Evolutionary conservation across 164 flowering plant genomes (phyloP).

Genomic region (Tetracentron sinense): DNA sequence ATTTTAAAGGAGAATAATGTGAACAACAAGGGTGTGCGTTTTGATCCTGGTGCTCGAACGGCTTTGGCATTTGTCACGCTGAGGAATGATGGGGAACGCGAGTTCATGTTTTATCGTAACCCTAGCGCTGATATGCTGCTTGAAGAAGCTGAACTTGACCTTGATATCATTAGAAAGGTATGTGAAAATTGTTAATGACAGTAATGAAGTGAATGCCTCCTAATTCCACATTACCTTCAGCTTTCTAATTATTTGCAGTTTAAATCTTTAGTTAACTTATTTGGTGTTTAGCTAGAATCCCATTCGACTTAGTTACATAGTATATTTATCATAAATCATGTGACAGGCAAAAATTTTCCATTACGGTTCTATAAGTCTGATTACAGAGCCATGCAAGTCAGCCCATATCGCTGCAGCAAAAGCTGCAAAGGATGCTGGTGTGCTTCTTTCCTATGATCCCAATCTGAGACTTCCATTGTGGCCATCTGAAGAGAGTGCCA

Average conservation of each 20-base stretch:
- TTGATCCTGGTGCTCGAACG: conserved; percentile 96
- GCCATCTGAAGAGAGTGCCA: conserved; percentile 88
- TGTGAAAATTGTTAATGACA: not conserved
- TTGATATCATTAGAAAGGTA: conserved; percentile 78
- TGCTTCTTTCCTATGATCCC: conserved; percentile 88
- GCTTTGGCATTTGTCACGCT: conserved; percentile 96
- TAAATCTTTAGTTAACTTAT: not conserved
- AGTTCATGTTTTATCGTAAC: conserved; percentile 96
- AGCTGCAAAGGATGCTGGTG: conserved; percentile 93
- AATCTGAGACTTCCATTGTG: conserved; percentile 94
- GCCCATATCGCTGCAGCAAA: conserved; percentile 86
- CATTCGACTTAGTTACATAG: not conserved
- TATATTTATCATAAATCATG: conserved; percentile 1
- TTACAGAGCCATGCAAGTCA: conserved; percentile 95
- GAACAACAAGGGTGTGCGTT: conserved; percentile 77
- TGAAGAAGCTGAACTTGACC: conserved; percentile 73
- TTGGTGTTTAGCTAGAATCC: not conserved
- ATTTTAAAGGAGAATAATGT: conserved; percentile 91
- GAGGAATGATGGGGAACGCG: conserved; percentile 84
- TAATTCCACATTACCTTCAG: not conserved
- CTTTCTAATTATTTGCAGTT: not conserved
- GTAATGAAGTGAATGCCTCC: not conserved
- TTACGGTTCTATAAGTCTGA: conserved; percentile 93
- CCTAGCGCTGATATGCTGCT: conserved; percentile 99
- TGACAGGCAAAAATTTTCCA: conserved; percentile 90